Conservation (phyloP, 495 filamentous ascomycete genomes). For the Podospora appendiculata region DNA sequence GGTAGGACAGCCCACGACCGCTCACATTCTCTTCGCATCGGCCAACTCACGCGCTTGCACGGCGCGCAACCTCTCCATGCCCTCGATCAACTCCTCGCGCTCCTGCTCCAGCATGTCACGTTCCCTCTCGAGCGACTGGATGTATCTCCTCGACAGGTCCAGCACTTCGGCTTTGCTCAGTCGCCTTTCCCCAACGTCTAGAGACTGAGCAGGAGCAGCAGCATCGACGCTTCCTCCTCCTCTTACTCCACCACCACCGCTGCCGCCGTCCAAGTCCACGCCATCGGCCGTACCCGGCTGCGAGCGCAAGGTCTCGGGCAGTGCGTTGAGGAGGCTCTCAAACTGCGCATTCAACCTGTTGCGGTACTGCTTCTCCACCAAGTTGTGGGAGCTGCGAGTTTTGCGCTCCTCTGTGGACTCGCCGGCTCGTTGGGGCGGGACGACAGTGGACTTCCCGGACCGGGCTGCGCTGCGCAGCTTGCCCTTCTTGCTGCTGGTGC, state of each 20-base stretch:
- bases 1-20: no score
- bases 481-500: constrained; percentile 6
- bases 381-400: constrained; percentile 36
- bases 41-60: no score
- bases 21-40: no score
- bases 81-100: constrained; percentile 22
- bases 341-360: constrained; percentile 39
- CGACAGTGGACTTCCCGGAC: constrained; percentile 22
- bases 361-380: constrained; percentile 44
- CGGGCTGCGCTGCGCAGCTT: constrained; percentile 32
- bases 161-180: constrained; percentile 42
- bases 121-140: constrained; percentile 31
- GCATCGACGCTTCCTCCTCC: not conserved
- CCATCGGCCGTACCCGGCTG: constrained; percentile 14
- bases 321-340: constrained; percentile 32
- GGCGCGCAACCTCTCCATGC: constrained; percentile 20
- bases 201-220: not conserved
- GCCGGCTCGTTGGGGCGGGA: constrained; percentile 18
- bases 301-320: constrained; percentile 29
- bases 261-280: constrained; percentile 6
- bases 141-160: constrained; percentile 36
- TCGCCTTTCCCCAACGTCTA: constrained; percentile 26
- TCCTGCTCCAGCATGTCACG: constrained; percentile 26
- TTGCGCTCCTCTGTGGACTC: constrained; percentile 30
- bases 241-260: not conserved